Evolutionary conservation across 495 filamentous ascomycete genomes (phyloP).

Genomic region (Haplographium delicatum): DNA sequence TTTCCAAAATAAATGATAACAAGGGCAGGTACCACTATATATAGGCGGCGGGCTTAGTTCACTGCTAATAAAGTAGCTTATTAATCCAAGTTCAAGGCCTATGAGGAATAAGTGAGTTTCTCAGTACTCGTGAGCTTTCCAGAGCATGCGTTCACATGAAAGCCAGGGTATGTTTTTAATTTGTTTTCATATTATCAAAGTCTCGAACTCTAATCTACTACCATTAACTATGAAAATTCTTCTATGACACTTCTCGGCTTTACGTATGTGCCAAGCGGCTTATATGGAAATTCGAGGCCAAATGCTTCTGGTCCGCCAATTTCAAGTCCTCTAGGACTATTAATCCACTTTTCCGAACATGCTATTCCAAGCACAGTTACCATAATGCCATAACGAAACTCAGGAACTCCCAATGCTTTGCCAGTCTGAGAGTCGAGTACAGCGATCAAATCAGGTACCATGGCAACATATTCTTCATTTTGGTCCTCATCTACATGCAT

Average conservation of each 20-base stretch:
- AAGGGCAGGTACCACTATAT: too few relatives aligned
- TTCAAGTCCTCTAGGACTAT: constrained; percentile 27
- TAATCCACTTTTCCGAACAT: constrained; percentile 34
- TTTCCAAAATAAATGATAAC: too few relatives aligned
- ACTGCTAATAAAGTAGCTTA: too few relatives aligned
- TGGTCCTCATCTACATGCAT: constrained; percentile 13
- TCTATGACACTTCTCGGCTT: constrained; percentile 26
- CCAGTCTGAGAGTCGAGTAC: constrained; percentile 56
- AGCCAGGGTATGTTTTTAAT: too few relatives aligned
- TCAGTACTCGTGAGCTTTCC: too few relatives aligned
- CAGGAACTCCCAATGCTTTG: constrained; percentile 53
- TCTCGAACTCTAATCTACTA: too few relatives aligned
- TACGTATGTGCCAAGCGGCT: constrained; percentile 15
- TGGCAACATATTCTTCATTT: constrained; percentile 43
- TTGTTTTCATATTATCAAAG: too few relatives aligned
- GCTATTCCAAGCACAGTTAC: constrained; percentile 35
- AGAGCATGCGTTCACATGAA: too few relatives aligned
- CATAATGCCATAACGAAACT: constrained; percentile 37
- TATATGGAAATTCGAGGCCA: constrained; percentile 20
- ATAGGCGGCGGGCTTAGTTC: too few relatives aligned
- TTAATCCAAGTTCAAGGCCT: too few relatives aligned
- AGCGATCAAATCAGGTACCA: constrained; percentile 56
- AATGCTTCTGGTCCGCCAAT: constrained; percentile 32
- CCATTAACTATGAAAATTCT: too few relatives aligned
- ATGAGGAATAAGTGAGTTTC: too few relatives aligned